These are phyloP conservation scores for Zymoseptoria crescenta DNA, from an alignment of 2,329 filamentous ascomycete genomes.

Conservation along the genomic window DNA sequence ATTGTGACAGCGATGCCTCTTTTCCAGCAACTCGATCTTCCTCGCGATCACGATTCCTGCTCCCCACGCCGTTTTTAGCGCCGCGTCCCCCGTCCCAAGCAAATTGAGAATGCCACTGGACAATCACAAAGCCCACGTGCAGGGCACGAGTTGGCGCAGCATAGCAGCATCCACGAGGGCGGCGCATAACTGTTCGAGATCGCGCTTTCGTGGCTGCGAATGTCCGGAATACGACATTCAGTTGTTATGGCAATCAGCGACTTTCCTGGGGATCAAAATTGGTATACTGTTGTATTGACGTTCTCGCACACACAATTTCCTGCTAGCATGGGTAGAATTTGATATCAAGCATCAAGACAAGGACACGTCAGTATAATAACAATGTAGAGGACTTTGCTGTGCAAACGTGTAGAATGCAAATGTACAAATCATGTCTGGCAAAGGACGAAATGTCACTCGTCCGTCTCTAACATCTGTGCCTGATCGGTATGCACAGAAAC, in stretches of 20 bases:
- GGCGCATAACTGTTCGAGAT: neutral
- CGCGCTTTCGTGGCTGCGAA: neutral
- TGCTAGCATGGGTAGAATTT: too few species aligned
- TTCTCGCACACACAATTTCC: neutral
- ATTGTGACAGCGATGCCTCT: neutral
- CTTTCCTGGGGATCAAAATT: neutral
- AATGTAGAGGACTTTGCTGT: too few species aligned
- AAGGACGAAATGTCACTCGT: too few species aligned
- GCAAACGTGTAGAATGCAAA: too few species aligned
- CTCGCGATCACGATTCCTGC: neutral
- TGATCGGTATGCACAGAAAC: neutral
- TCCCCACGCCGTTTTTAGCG: neutral
- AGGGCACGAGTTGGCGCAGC: neutral
- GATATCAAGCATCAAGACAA: too few species aligned
- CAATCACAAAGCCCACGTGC: neutral
- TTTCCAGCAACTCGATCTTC: neutral
- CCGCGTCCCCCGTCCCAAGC: neutral
- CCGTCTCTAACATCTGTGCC: neutral
- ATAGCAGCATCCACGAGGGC: neutral
- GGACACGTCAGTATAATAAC: too few species aligned
- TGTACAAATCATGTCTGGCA: too few species aligned
- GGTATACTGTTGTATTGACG: neutral
- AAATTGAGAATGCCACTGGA: neutral
- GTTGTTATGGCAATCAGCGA: neutral
- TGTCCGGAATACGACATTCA: neutral